These are phyloP conservation scores for Podospora pseudocomata DNA, from an alignment of 495 filamentous ascomycete genomes.

Conservation along the genomic window DNA sequence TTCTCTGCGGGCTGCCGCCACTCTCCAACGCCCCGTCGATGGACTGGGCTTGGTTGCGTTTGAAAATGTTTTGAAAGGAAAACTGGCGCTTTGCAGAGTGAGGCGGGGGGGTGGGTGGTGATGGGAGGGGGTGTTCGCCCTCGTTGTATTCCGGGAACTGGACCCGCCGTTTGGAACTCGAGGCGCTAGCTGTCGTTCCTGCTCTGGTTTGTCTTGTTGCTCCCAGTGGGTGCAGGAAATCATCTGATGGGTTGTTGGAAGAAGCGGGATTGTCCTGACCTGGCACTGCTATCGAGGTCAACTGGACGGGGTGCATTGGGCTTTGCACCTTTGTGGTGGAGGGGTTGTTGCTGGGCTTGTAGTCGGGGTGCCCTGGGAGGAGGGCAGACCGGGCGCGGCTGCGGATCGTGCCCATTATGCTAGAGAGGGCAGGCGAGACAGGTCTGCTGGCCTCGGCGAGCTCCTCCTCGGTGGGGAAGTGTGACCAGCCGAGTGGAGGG, in stretches of 20 bases:
- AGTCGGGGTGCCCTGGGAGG: constrained; percentile 42
- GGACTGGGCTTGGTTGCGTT: constrained; percentile 38
- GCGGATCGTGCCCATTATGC: constrained; percentile 60
- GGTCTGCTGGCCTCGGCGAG: constrained; percentile 49
- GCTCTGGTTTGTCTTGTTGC: constrained; percentile 34
- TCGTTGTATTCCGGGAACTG: constrained; percentile 34
- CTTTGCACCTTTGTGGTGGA: constrained; percentile 37
- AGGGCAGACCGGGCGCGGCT: constrained; percentile 50
- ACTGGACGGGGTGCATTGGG: constrained; percentile 55
- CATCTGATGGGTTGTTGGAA: constrained; percentile 25
- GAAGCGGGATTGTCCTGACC: constrained; percentile 28
- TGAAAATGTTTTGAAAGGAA: constrained; percentile 82
- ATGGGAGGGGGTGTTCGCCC: constrained; percentile 21
- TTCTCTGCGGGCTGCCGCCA: constrained; percentile 20
- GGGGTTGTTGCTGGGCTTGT: constrained; percentile 20
- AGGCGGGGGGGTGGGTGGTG: constrained; percentile 48
- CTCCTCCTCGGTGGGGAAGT: constrained; percentile 68
- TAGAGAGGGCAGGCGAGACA: constrained; percentile 49
- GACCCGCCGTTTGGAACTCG: constrained; percentile 38
- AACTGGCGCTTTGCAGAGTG: constrained; percentile 72
- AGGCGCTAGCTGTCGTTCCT: constrained; percentile 30
- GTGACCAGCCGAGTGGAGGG: constrained; percentile 84
- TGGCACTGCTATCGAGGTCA: constrained; percentile 59
- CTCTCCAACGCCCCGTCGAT: constrained; percentile 34
- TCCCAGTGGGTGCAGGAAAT: constrained; percentile 7